A percentile compares a stretch with the other conserved stretches of the same genome.
Evolutionary conservation across 2,329 filamentous ascomycete genomes (phyloP).

Genomic region (Atkinsonella hypoxylon): DNA sequence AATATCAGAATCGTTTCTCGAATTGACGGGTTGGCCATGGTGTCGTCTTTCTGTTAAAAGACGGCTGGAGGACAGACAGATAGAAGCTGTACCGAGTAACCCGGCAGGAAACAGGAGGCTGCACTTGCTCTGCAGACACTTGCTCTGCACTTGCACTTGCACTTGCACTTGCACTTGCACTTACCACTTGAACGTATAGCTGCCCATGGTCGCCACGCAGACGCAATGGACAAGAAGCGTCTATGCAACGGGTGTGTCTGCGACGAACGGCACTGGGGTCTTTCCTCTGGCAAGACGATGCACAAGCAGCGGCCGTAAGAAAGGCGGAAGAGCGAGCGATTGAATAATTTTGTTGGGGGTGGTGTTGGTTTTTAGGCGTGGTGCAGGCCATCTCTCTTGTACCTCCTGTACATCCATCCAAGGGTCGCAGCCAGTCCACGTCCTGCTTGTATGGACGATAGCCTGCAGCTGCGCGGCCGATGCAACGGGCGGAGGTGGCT

Average conservation of each 20-base stretch:
- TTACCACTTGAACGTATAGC: slow-evolving; percentile 61
- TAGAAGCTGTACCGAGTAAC: not conserved
- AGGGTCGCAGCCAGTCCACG: not conserved
- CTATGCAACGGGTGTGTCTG: not conserved
- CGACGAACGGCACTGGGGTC: not conserved
- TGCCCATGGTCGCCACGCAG: slow-evolving; percentile 41
- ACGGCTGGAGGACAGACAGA: too few species aligned
- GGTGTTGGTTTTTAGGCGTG: slow-evolving; percentile 1
- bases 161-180: slow-evolving; percentile 24
- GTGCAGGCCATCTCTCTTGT: not conserved
- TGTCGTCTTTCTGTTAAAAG: too few species aligned
- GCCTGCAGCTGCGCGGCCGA: not conserved
- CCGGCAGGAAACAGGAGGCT: not conserved
- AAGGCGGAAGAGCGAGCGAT: not conserved
- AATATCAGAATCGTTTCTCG: too few species aligned
- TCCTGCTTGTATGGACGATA: not conserved
- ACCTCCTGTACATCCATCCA: not conserved
- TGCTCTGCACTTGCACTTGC: too few species aligned
- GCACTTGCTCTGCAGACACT: too few species aligned
- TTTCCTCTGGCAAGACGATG: not conserved
- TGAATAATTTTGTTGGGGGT: not conserved
- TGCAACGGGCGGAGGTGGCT: not conserved
- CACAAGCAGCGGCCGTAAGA: not conserved
- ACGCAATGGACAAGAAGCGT: not conserved
- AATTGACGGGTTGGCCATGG: too few species aligned